Evolutionary conservation across 2,329 filamentous ascomycete genomes (phyloP).

Genomic region (Lecanicillium sp.): DNA sequence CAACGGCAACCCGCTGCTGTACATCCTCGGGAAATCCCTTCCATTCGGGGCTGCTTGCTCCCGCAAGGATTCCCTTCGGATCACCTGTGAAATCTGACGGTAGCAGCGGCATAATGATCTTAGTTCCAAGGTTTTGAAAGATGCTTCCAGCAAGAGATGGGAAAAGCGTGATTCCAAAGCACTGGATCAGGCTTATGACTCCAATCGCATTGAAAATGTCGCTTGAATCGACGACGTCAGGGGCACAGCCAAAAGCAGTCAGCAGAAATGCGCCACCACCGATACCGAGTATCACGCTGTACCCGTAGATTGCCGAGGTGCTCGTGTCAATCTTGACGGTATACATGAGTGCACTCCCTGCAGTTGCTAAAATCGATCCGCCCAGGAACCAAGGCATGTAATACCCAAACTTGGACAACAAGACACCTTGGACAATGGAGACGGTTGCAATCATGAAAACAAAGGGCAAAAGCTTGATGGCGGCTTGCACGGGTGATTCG

Average conservation of each 20-base stretch:
- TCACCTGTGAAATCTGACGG: too few relatives aligned
- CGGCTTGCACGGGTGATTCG: slow-evolving; percentile 27
- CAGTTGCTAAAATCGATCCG: slow-evolving; percentile 23
- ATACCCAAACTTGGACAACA: slow-evolving; percentile 24
- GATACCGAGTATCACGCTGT: slow-evolving; percentile 28
- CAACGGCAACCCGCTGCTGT: too few relatives aligned
- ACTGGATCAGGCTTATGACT: too few relatives aligned
- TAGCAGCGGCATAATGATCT: too few relatives aligned
- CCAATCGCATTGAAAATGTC: too few relatives aligned
- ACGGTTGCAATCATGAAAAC: slow-evolving; percentile 26
- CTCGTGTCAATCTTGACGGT: slow-evolving; percentile 8
- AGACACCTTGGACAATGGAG: slow-evolving; percentile 23
- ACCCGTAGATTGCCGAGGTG: slow-evolving; percentile 21
- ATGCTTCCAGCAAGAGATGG: too few relatives aligned
- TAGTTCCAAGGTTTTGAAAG: too few relatives aligned
- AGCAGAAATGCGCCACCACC: slow-evolving; percentile 28
- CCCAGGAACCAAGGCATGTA: slow-evolving; percentile 32
- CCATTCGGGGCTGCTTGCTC: too few relatives aligned
- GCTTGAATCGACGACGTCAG: too few relatives aligned
- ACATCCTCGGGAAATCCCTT: too few relatives aligned
- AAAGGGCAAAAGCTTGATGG: slow-evolving; percentile 29
- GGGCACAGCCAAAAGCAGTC: slow-evolving; percentile 9
- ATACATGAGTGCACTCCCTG: slow-evolving; percentile 21
- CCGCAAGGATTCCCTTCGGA: too few relatives aligned
- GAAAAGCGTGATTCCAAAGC: too few relatives aligned